Percentiles rank a stretch among this genome's conserved stretches.
Evolutionary conservation across 345 rosid species (phyloP).

Genomic region (Luvunga scandens): DNA sequence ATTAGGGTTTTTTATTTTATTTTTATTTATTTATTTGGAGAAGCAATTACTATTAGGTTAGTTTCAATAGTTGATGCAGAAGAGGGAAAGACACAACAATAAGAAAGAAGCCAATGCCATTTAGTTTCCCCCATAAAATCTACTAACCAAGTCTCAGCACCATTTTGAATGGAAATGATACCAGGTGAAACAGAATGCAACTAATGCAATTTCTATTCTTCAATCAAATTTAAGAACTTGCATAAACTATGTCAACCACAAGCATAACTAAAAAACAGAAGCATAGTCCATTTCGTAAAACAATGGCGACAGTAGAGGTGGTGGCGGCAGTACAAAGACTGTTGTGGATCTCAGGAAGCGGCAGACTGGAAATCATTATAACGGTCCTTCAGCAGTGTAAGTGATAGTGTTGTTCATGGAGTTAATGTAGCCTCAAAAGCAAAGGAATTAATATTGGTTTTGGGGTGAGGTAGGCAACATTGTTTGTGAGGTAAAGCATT

Average conservation of each 20-base stretch:
- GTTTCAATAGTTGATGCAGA: background rate
- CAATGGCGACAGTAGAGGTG: background rate
- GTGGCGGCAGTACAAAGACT: background rate
- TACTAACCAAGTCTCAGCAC: background rate
- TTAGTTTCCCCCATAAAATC: background rate
- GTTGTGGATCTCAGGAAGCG: background rate
- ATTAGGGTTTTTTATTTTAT: too few relatives aligned
- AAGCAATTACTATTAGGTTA: background rate
- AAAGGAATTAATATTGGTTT: background rate
- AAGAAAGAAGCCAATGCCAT: background rate
- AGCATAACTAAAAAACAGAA: background rate
- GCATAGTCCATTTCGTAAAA: background rate
- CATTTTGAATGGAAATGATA: background rate
- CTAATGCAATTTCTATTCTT: background rate
- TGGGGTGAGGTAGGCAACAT: background rate
- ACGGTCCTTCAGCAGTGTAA: background rate
- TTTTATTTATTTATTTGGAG: too few relatives aligned
- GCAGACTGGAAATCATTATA: background rate
- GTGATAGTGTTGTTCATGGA: background rate
- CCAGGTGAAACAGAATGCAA: background rate
- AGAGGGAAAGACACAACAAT: constrained; percentile 4
- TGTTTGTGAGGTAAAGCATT: background rate
- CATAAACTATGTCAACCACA: background rate
- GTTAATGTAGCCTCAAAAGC: background rate
- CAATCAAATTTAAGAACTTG: background rate